Base-by-base conservation (phyloP, 257 asterid genomes). In the Solanum rostratum region DNA sequence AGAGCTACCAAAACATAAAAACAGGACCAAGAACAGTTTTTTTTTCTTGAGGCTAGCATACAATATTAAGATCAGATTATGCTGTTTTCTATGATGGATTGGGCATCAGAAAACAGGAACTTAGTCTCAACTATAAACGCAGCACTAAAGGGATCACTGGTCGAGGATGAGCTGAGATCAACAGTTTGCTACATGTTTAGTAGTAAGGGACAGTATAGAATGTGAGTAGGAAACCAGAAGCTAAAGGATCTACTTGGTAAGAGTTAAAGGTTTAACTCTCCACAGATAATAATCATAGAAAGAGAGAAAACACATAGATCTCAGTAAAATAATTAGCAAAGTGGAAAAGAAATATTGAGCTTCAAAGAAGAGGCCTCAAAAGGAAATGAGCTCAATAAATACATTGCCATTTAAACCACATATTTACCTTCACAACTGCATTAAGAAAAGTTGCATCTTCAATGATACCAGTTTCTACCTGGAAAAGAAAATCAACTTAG, bases 351-450 rank as follows among this genome's bases (percentile, higher is more conserved):
- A 50, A 49, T 78, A 54, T 82, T 18, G 63, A 78, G 62, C 82
- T 49, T 50, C 63, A 50, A 78, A 50, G 82, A 50, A 24, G 63
- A 78, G 45, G 46, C 63, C 63, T 78, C 15, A 52, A 50, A 50
- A 50, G 16, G 11, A 27, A 27, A 78, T 50, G 27, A 78, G 82
- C 24, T 16, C 11, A 49, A 27, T 11, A 49, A 50, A 22, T 22
- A 50, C 16, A 50, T 10, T 5, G 63, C 6, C 46, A 50, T 50
- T 78, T 50, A 78, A 50, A 27, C 82, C 63, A 29, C 46, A 66
- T 49, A 70, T 6, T 15, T 85, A 96, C 99, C 99, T 96, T 96
- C 27, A 96, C 99, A 83, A 96, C 99, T 81, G 98, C 98, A 84
- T 90, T 93, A 49, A 96, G 94, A 88, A 90, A 92, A 86, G 94